Base-by-base conservation (phyloP, 1,284 basidiomycete species). In the Vanrija sp. region DNA sequence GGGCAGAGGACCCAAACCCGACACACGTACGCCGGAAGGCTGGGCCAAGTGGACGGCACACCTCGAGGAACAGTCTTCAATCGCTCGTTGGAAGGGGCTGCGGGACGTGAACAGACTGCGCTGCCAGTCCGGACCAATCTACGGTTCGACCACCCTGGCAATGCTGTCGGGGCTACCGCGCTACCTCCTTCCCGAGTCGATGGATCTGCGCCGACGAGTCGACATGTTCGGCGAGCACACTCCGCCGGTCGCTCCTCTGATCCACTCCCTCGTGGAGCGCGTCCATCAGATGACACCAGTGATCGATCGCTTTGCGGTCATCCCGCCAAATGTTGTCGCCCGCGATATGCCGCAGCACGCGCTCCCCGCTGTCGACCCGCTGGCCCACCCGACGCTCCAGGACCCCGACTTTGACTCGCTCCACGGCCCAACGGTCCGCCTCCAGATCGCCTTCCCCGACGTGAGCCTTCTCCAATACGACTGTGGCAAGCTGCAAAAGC, bases 361-460 rank as follows among this genome's bases (percentile, higher is more conserved):
- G 24, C 63, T 67, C 49, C 66, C 63, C 31, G 61, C 61, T 16
- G 60, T 74, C 71, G 41, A 59, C 65, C 42, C 73, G 68, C 10
- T 14, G 4, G 56, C 60, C 31, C 65, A 72, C 59, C 67, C 69
- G 15, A 36, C 57, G 18, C 51, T 77, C 44, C 56, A 61, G 37
- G 57, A 71, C 44, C 68, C 77, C 4, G 71, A 75, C 12, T 86
- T 90, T 63, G 88, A 89, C 65, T 77, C 77, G 0, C 71, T 84
- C 6, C 78, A 97, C 23, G 90, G 92, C 66, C 80, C 78, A 1
- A 77, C 86, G 0, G 89, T 92, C 61, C 92, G 90, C 70, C 81
- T 94, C 24, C 90, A 94, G 66, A 90, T 98, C 53, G 92, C 92
- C 0, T 97, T 98, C 71, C 94, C 94, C 0, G 91, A 96, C 65